A percentile compares a stretch with the other conserved stretches of the same genome.
These are phyloP conservation scores for Cryptococcus depauperatus DNA, from an alignment of 1,284 basidiomycete genomes.

Conservation along the genomic window DNA sequence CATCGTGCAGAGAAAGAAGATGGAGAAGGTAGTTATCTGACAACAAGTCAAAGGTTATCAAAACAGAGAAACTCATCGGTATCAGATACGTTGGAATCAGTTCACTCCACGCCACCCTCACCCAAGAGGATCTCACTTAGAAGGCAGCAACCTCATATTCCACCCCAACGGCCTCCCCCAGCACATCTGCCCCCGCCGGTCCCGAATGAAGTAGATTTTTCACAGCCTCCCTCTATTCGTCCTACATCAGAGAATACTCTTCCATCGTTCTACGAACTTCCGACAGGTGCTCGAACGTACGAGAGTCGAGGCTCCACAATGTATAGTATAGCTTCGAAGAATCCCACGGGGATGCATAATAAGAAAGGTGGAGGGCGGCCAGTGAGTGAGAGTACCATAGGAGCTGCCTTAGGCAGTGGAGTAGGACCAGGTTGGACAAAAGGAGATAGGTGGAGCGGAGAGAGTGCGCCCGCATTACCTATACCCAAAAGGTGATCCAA, in stretches of 20 bases:
- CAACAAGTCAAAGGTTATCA: neutral
- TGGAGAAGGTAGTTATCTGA: neutral
- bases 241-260: conserved; percentile 3
- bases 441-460: neutral
- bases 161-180: neutral
- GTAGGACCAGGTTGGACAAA: conserved; percentile 1
- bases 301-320: conserved; percentile 1
- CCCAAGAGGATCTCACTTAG: neutral
- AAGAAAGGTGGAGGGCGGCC: neutral
- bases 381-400: conserved; percentile 2
- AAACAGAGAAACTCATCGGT: neutral
- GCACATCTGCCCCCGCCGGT: conserved; percentile 1
- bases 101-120: neutral
- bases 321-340: neutral
- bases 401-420: conserved; percentile 9
- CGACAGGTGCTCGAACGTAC: conserved; percentile 11
- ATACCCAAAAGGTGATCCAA: too few relatives aligned
- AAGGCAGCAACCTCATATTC: neutral
- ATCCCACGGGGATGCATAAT: neutral
- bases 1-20: neutral
- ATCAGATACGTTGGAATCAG: neutral
- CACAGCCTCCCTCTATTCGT: neutral
- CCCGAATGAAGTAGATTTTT: conserved; percentile 2
- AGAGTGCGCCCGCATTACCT: conserved; percentile 1
- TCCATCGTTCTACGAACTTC: conserved; percentile 19